These are phyloP conservation scores for Candida vartiovaarae DNA, from an alignment of 805 yeast genomes.

Conservation along the genomic window DNA sequence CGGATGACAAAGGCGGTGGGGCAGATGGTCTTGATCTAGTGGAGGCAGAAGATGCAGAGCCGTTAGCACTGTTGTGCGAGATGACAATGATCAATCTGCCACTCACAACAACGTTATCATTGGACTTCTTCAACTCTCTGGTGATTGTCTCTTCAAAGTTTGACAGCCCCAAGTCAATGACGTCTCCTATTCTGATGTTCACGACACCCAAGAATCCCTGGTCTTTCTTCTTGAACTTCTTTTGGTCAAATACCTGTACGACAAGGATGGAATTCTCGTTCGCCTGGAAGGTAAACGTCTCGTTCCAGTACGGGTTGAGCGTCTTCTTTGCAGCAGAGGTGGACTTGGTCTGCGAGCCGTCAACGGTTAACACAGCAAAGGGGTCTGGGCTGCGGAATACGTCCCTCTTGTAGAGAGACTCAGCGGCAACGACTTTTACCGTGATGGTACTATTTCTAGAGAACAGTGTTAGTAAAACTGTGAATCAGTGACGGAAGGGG, in stretches of 20 bases:
- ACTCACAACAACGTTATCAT: slow-evolving; percentile 86
- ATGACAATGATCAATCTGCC: slow-evolving; percentile 83
- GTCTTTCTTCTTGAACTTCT: slow-evolving; percentile 95
- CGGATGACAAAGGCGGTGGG: slow-evolving; percentile 20
- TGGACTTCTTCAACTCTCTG: slow-evolving; percentile 83
- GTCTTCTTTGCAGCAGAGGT: slow-evolving; percentile 93
- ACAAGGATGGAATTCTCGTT: slow-evolving; percentile 80
- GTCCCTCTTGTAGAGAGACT: slow-evolving; percentile 90
- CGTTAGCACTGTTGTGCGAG: slow-evolving; percentile 34
- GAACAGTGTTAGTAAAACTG: background rate
- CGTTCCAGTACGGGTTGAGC: slow-evolving; percentile 97
- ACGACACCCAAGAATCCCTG: slow-evolving; percentile 98
- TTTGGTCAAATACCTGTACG: slow-evolving; percentile 93
- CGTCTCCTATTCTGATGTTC: slow-evolving; percentile 84
- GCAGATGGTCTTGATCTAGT: slow-evolving; percentile 9
- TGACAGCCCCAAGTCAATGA: slow-evolving; percentile 53
- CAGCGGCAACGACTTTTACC: slow-evolving; percentile 89
- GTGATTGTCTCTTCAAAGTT: slow-evolving; percentile 77
- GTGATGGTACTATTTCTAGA: slow-evolving; percentile 19
- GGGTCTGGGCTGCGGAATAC: slow-evolving; percentile 97
- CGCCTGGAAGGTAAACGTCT: slow-evolving; percentile 71
- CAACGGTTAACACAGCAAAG: slow-evolving; percentile 95
- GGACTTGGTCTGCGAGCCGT: slow-evolving; percentile 92
- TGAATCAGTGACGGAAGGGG: background rate
- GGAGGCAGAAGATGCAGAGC: slow-evolving; percentile 8